These are phyloP conservation scores for Podosphaera leucotricha DNA, from an alignment of 2,329 filamentous ascomycete species.

Conservation along the genomic window DNA sequence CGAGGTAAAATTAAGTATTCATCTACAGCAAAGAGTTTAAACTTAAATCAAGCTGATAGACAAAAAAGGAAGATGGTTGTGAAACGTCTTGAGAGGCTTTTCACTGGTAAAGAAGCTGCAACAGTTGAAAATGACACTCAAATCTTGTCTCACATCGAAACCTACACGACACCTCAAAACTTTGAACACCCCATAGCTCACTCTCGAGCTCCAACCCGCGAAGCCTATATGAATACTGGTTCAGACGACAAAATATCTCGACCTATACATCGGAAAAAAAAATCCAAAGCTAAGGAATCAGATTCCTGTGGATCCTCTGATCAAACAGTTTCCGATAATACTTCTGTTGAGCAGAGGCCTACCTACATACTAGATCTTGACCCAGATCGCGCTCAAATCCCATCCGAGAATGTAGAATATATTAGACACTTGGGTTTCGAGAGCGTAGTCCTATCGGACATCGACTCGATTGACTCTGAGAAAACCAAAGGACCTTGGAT, in stretches of 20 bases:
- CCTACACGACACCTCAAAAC: too few species aligned
- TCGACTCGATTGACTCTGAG: constrained; percentile 26
- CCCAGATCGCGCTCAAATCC: constrained; percentile 50
- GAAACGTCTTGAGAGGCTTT: constrained; percentile 53
- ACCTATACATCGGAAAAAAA: too few species aligned
- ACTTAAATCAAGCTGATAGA: constrained; percentile 35
- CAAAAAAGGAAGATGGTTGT: constrained; percentile 59
- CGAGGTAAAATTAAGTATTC: too few species aligned
- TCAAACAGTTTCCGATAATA: constrained; percentile 3
- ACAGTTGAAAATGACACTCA: constrained; percentile 16
- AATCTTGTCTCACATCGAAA: neutral
- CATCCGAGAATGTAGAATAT: constrained; percentile 57
- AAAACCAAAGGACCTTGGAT: constrained; percentile 54
- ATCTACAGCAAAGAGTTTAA: too few species aligned
- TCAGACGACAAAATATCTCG: too few species aligned
- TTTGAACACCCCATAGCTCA: neutral
- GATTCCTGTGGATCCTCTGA: constrained; percentile 3
- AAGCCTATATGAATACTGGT: constrained; percentile 18
- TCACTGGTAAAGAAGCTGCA: constrained; percentile 41
- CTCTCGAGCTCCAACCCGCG: constrained; percentile 17
- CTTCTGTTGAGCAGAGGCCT: constrained; percentile 44
- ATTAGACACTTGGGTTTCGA: constrained; percentile 50
- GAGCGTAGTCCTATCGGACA: constrained; percentile 29
- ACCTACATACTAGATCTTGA: constrained; percentile 58
- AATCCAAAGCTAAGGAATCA: neutral